Evolutionary conservation across 768 basidiomycete genomes (phyloP).

Genomic region (Serpula lacrymans): DNA sequence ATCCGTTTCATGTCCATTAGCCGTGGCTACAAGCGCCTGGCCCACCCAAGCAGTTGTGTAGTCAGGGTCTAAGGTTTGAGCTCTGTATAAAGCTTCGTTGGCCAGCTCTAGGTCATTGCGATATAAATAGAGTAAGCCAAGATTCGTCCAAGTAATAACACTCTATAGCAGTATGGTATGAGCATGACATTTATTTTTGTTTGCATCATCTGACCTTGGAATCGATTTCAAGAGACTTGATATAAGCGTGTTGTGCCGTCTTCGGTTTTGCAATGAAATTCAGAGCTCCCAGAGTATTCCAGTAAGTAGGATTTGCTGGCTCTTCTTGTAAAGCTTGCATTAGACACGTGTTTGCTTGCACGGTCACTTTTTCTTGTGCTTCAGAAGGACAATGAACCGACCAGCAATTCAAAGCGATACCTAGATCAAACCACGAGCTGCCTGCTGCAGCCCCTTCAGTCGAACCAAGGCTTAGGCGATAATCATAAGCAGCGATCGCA

Average conservation of each 20-base stretch:
- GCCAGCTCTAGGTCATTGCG: slow-evolving; percentile 80
- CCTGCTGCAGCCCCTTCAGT: slow-evolving; percentile 47
- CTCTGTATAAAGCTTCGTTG: slow-evolving; percentile 79
- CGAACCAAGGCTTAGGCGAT: slow-evolving; percentile 55
- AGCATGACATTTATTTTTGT: slow-evolving; percentile 1
- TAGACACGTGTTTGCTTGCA: slow-evolving; percentile 50
- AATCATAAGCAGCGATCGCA: slow-evolving; percentile 57
- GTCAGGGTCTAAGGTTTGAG: slow-evolving; percentile 92
- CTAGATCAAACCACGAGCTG: slow-evolving; percentile 75
- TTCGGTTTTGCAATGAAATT: slow-evolving; percentile 65
- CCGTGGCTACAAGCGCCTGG: slow-evolving; percentile 69
- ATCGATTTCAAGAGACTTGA: slow-evolving; percentile 84
- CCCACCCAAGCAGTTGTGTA: slow-evolving; percentile 88
- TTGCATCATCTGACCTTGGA: slow-evolving; percentile 55
- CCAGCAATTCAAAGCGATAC: slow-evolving; percentile 55
- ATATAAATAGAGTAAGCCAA: slow-evolving; percentile 83
- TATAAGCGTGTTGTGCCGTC: slow-evolving; percentile 87
- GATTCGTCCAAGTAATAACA: slow-evolving; percentile 76
- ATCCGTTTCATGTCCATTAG: slow-evolving; percentile 55
- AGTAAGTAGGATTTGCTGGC: slow-evolving; percentile 68
- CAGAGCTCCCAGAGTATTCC: slow-evolving; percentile 79
- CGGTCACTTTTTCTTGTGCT: slow-evolving; percentile 30
- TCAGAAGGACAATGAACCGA: slow-evolving; percentile 29
- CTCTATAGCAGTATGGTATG: slow-evolving; percentile 42
- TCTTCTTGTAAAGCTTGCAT: slow-evolving; percentile 73